Base-by-base conservation (phyloP, 202 grass and related monocot species). In the Dendrocalamus latiflorus region DNA sequence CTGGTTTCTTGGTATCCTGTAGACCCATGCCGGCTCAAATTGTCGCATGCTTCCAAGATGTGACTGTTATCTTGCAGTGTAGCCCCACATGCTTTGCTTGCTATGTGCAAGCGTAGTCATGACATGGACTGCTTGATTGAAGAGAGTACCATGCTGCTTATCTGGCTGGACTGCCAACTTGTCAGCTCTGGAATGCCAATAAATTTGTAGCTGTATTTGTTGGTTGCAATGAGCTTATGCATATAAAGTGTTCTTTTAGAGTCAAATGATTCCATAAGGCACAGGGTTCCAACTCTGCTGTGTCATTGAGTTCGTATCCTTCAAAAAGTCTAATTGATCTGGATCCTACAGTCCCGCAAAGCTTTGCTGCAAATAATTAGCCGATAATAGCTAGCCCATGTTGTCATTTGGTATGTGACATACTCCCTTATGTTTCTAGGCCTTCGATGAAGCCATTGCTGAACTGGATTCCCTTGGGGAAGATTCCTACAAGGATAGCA, bases 401-500 rank as follows among this genome's bases (percentile, higher is more conserved):
- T 57, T 83, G 39, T 82, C 3, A 68, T 48, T 78, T 38, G 30
- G 9, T 39, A 59, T 67, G 42, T 70, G 67, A 87, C 50, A 45
- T 36, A 56, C 6, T 70, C 33, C 47, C 34, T 53, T 41, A 5
- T 81, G 39, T 30, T 65, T 64, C 1, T 55, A 94, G 92, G 90
- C 92, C 53, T 94, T 94, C 1, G 92, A 94, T 55, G 87, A 94
- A 74, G 92, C 89, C 50, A 94, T 94, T 57, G 80, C 92, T 0
- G 92, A 94, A 41, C 39, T 94, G 74, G 92, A 94, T 81, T 81
- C 81, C 45, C 92, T 94, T 48, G 92, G 92, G 67, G 92, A 94
- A 68, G 92, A 94, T 70, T 92, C 92, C 30, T 94, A 94, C 87
- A 94, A 94, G 85, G 92, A 94, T 58, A 94, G 92, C 78, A 94